These are phyloP conservation scores for Lolium rigidum DNA, from an alignment of 176 grass and related monocot species.

Conservation along the genomic window DNA sequence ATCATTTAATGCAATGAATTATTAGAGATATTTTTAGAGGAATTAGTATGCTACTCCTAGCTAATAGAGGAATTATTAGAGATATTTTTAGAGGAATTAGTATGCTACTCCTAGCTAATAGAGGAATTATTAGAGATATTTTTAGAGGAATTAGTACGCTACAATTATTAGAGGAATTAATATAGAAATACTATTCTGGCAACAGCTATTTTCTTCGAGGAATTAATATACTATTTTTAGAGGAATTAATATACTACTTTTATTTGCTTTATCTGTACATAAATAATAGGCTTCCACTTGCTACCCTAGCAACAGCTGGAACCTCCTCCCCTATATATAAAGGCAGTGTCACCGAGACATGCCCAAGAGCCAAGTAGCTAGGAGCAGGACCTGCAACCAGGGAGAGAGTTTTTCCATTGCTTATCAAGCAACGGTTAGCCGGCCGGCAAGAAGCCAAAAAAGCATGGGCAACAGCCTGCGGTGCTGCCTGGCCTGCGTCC, in stretches of 20 bases:
- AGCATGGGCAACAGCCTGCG: constrained; percentile 87
- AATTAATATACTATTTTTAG: neutral
- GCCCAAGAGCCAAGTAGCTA: constrained; percentile 35
- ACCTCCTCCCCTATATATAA: constrained; percentile 32
- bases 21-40: neutral
- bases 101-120: neutral
- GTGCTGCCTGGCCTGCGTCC: constrained; percentile 83
- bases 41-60: neutral
- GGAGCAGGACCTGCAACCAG: neutral
- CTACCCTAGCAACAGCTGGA: neutral
- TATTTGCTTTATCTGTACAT: neutral
- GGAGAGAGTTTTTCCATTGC: constrained; percentile 22
- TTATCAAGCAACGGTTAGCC: constrained; percentile 5
- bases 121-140: neutral
- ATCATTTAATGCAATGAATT: neutral
- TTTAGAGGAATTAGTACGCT: neutral
- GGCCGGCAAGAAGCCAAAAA: constrained; percentile 11
- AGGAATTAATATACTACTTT: neutral
- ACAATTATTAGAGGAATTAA: neutral
- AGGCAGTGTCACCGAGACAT: constrained; percentile 27
- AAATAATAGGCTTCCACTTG: constrained; percentile 27
- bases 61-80: too few relatives aligned
- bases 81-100: neutral
- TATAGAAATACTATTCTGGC: neutral
- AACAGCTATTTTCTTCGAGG: neutral